A percentile compares a stretch with the other conserved stretches of the same genome.
These are phyloP conservation scores for Ganoderma lucidum DNA, from an alignment of 1,284 basidiomycete species.

Conservation along the genomic window DNA sequence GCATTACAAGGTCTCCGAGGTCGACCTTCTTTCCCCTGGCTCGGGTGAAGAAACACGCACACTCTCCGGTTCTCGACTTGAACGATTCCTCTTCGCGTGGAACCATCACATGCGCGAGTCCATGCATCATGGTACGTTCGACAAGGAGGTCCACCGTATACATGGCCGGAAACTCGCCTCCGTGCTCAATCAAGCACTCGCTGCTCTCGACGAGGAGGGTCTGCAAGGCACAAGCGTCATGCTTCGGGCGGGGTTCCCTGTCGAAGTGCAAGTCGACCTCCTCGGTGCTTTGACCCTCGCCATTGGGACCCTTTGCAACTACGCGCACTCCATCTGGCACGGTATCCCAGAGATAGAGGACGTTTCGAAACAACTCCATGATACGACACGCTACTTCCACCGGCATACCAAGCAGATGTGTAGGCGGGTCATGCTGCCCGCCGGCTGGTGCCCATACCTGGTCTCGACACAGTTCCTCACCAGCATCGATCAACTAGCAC, in stretches of 20 bases:
- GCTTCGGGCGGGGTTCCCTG: constrained; percentile 2
- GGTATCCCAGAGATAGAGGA: constrained; percentile 8
- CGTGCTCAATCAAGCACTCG: constrained; percentile 11
- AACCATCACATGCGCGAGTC: constrained; percentile 7
- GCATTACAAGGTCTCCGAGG: constrained; percentile 18
- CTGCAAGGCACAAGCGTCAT: constrained; percentile 2
- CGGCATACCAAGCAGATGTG: constrained; percentile 1
- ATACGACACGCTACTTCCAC: constrained; percentile 11
- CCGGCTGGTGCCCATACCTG: constrained; percentile 25
- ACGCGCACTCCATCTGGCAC: constrained; percentile 5
- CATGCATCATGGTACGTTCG: neutral
- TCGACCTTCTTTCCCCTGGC: constrained; percentile 3
- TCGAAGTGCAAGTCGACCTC: neutral
- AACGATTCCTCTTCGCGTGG: constrained; percentile 17
- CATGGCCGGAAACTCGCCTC: constrained; percentile 15
- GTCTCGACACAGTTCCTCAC: constrained; percentile 11
- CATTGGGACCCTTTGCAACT: constrained; percentile 12
- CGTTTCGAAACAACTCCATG: neutral
- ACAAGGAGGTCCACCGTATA: neutral
- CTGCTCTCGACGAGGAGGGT: constrained; percentile 22
- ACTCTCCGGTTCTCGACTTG: constrained; percentile 13
- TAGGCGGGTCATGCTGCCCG: constrained; percentile 9
- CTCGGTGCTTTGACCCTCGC: constrained; percentile 15
- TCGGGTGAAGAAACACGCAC: neutral
- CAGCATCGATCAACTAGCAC: neutral